phyloP scores from a whole-genome alignment of 2,329 filamentous ascomycete species.

The Aureobasidium sp. region DNA sequence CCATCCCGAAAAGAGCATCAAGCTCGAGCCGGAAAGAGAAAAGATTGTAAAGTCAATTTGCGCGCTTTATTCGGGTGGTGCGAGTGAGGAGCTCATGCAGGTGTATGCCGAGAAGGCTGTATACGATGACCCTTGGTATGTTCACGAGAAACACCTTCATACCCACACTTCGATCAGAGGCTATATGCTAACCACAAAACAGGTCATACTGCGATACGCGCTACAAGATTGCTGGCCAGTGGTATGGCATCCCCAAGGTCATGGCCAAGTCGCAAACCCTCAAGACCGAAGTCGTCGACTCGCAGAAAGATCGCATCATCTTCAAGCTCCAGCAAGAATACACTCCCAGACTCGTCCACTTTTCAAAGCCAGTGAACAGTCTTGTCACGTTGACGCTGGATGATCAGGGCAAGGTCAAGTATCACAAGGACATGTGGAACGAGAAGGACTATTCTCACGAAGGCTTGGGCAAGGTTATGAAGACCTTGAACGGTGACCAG shows the following conservation, averaged over 20 bases:
- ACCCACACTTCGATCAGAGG: slow-evolving; percentile 20
- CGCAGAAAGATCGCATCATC: slow-evolving; percentile 31
- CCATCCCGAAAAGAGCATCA: slow-evolving; percentile 28
- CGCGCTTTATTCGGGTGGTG: slow-evolving; percentile 39
- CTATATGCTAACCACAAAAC: slow-evolving; percentile 26
- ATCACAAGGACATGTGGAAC: slow-evolving; percentile 45
- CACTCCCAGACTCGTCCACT: slow-evolving; percentile 32
- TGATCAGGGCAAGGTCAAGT: slow-evolving; percentile 34
- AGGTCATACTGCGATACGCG: slow-evolving; percentile 38
- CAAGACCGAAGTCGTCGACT: slow-evolving; percentile 34
- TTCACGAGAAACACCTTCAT: slow-evolving; percentile 18
- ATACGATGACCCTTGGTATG: slow-evolving; percentile 38
- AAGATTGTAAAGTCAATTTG: slow-evolving; percentile 36
- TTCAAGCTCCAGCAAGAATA: slow-evolving; percentile 44
- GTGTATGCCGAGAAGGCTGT: slow-evolving; percentile 40
- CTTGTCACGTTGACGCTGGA: slow-evolving; percentile 34
- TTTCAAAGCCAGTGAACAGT: slow-evolving; percentile 32
- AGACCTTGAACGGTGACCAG: slow-evolving; percentile 42
- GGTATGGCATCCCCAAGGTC: slow-evolving; percentile 31
- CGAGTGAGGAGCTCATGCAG: slow-evolving; percentile 40
- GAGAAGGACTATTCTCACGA: slow-evolving; percentile 41
- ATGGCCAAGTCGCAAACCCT: slow-evolving; percentile 33
- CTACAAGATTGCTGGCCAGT: slow-evolving; percentile 36
- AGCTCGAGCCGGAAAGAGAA: slow-evolving; percentile 28
- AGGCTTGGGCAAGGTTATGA: slow-evolving; percentile 39